phyloP scores from a whole-genome alignment of 805 yeast species.

The Suhomyces sp. region DNA sequence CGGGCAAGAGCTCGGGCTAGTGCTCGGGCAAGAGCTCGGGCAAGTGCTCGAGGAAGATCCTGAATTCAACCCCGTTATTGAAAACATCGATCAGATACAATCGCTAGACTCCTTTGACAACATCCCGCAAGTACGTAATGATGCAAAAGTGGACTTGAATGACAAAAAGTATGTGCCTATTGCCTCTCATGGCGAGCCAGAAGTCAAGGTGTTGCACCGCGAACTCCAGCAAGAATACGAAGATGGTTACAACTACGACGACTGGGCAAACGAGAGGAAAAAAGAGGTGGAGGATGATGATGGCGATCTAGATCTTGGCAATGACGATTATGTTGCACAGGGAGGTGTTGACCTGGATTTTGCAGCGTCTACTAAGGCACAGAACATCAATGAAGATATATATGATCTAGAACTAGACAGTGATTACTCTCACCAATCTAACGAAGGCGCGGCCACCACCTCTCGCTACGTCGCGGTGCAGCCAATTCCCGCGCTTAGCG shows the following conservation, averaged over 20 bases:
- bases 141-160: not conserved
- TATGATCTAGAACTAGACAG: conserved; percentile 8
- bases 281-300: conserved; percentile 3
- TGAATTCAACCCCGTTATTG: conserved; percentile 15
- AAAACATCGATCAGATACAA: conserved; percentile 8
- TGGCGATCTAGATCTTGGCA: conserved; percentile 3
- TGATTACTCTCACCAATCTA: not conserved
- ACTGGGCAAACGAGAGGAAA: conserved; percentile 4
- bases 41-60: conserved; percentile 6
- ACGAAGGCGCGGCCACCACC: not conserved
- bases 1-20: not conserved
- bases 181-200: not conserved
- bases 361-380: not conserved
- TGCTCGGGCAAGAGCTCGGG: not conserved
- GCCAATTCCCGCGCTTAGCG: not conserved
- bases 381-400: conserved; percentile 1
- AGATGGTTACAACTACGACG: conserved; percentile 13
- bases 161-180: conserved; percentile 8
- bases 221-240: conserved; percentile 9
- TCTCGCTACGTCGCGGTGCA: not conserved
- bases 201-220: conserved; percentile 1
- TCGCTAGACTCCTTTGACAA: not conserved
- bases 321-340: conserved; percentile 3
- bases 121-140: not conserved
- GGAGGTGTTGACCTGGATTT: not conserved